A percentile compares a stretch with the other conserved stretches of the same genome.
These are phyloP conservation scores for Colletotrichum lini DNA, from an alignment of 2,329 filamentous ascomycete species.

Conservation along the genomic window DNA sequence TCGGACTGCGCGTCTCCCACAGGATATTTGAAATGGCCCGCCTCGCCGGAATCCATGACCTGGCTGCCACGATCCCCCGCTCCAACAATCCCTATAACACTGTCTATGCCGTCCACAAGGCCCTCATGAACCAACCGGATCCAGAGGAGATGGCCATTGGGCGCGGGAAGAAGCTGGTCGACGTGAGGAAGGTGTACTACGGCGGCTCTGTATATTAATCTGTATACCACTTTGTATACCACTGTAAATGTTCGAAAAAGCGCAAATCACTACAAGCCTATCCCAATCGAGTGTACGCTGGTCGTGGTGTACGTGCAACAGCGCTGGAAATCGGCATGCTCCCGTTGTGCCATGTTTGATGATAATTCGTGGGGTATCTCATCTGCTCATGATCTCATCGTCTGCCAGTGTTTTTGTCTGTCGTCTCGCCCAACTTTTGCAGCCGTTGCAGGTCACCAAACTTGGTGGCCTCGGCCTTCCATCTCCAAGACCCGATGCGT, in stretches of 20 bases:
- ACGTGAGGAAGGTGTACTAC: constrained; percentile 98
- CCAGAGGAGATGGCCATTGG: constrained; percentile 93
- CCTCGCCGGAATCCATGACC: constrained; percentile 87
- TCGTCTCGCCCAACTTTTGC: background rate
- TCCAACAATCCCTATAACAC: constrained; percentile 98
- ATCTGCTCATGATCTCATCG: constrained; percentile 19
- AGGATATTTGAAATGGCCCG: constrained; percentile 96
- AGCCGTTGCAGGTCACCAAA: background rate
- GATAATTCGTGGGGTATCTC: constrained; percentile 17
- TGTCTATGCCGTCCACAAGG: constrained; percentile 90
- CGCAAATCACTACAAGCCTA: constrained; percentile 34
- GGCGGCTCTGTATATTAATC: constrained; percentile 78
- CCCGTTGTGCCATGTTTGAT: background rate
- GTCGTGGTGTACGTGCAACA: background rate
- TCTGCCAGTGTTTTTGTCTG: background rate
- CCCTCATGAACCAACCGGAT: constrained; percentile 85
- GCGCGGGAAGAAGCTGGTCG: constrained; percentile 93
- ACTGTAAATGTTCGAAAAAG: constrained; percentile 39
- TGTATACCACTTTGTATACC: constrained; percentile 35
- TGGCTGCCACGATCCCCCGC: constrained; percentile 85
- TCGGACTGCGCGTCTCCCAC: constrained; percentile 91
- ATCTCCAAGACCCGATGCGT: background rate
- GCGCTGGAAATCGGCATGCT: background rate
- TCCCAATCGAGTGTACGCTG: background rate
- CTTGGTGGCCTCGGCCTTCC: background rate